Conservation (phyloP, 768 basidiomycete species). For the Phylloporus arenicola region DNA sequence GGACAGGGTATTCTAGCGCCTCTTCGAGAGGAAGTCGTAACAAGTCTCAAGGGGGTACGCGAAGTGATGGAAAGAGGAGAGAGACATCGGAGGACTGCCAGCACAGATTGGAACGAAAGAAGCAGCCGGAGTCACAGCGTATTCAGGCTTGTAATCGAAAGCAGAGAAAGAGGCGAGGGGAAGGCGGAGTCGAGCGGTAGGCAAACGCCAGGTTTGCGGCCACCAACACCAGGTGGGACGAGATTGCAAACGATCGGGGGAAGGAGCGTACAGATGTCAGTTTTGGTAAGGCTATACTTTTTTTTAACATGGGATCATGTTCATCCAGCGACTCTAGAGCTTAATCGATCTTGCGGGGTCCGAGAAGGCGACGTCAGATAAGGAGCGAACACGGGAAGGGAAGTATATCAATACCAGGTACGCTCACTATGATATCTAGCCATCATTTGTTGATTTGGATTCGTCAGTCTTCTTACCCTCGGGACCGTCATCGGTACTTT, state of each 20-base stretch:
- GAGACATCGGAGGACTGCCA: slow-evolving; percentile 81
- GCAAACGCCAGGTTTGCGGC: slow-evolving; percentile 49
- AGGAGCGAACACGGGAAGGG: slow-evolving; percentile 92
- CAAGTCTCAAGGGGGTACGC: slow-evolving; percentile 77
- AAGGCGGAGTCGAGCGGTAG: slow-evolving; percentile 34
- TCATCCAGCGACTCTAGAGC: slow-evolving; percentile 44
- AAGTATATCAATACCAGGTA: slow-evolving; percentile 93
- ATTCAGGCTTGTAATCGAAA: slow-evolving; percentile 89
- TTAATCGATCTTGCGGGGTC: slow-evolving; percentile 96
- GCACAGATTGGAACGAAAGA: slow-evolving; percentile 98
- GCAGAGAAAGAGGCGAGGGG: slow-evolving; percentile 62
- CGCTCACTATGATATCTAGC: not conserved
- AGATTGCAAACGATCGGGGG: slow-evolving; percentile 74
- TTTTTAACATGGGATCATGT: not conserved
- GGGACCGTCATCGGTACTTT: slow-evolving; percentile 90
- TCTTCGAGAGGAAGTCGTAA: slow-evolving; percentile 90
- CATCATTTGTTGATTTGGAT: not conserved
- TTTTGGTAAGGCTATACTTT: slow-evolving; percentile 43
- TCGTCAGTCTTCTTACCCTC: slow-evolving; percentile 74
- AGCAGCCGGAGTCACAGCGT: slow-evolving; percentile 94
- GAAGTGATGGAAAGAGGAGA: slow-evolving; percentile 85
- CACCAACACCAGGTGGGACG: slow-evolving; percentile 54
- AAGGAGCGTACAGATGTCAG: slow-evolving; percentile 71
- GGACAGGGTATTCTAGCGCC: slow-evolving; percentile 69
- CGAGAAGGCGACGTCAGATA: slow-evolving; percentile 92